A percentile compares a stretch with the other conserved stretches of the same genome.
phyloP scores from a whole-genome alignment of 2,329 filamentous ascomycete species.

The Aspergillus sp. region DNA sequence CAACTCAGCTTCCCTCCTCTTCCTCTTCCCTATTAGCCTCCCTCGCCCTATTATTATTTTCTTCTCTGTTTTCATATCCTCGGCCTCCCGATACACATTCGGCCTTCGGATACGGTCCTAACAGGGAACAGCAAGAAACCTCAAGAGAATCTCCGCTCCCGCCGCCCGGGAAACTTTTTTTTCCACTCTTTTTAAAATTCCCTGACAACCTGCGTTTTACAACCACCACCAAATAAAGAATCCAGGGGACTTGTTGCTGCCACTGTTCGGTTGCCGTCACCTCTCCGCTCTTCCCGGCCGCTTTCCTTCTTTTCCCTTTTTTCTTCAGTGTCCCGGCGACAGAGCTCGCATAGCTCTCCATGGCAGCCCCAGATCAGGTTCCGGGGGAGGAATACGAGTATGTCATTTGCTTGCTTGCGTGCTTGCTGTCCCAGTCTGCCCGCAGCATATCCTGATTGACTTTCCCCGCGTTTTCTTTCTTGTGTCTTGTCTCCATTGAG shows the following conservation, averaged over 20 bases:
- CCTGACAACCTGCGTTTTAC: neutral
- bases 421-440: too few species aligned
- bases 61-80: slow-evolving; percentile 1
- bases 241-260: too few species aligned
- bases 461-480: too few species aligned
- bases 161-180: slow-evolving; percentile 1
- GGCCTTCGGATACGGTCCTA: neutral
- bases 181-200: neutral
- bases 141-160: neutral
- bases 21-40: too few species aligned
- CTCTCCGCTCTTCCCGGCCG: slow-evolving; percentile 3
- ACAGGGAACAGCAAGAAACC: too few species aligned
- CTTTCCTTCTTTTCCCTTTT: slow-evolving; percentile 3
- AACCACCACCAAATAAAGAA: neutral
- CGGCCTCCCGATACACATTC: neutral
- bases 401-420: slow-evolving; percentile 12
- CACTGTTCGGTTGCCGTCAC: slow-evolving; percentile 1
- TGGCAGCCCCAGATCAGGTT: slow-evolving; percentile 37
- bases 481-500: too few species aligned
- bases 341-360: slow-evolving; percentile 32
- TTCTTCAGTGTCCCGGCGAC: slow-evolving; percentile 23
- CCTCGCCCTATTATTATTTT: neutral
- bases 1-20: too few species aligned
- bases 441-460: too few species aligned
- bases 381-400: slow-evolving; percentile 43